A percentile compares a stretch with the other conserved stretches of the same genome.
phyloP scores from a whole-genome alignment of 208 protist genomes.

The Leishmania braziliensis region DNA sequence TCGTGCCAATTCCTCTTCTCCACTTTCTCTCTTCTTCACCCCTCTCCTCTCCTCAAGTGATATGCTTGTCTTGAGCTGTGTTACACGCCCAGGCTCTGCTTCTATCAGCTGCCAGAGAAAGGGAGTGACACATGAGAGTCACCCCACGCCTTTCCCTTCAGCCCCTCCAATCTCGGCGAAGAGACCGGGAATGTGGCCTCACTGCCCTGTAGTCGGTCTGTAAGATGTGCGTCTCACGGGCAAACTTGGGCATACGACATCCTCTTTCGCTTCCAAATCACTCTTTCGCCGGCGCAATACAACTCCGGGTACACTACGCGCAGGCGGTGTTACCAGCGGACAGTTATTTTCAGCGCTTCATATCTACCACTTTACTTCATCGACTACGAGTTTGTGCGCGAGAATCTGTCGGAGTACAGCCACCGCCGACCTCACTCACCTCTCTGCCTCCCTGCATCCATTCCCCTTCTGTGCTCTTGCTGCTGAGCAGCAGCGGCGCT shows the following conservation, averaged over 20 bases:
- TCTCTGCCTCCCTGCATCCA: background rate
- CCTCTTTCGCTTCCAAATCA: background rate
- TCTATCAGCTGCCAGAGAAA: background rate
- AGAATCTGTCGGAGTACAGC: background rate
- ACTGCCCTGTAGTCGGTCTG: background rate
- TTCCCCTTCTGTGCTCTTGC: background rate
- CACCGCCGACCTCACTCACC: background rate
- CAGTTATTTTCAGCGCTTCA: background rate
- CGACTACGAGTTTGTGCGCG: background rate
- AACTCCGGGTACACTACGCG: background rate
- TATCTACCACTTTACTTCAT: background rate
- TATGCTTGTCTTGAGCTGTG: background rate
- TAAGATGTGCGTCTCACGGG: background rate
- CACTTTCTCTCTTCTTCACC: background rate
- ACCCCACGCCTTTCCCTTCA: background rate
- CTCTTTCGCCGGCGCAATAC: background rate
- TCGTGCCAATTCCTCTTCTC: background rate
- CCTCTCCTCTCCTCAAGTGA: background rate
- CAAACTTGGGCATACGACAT: background rate
- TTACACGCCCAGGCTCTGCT: background rate
- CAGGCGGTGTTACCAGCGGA: background rate
- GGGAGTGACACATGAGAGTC: background rate
- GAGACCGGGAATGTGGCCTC: background rate
- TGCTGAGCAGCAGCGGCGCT: background rate
- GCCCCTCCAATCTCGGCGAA: background rate